phyloP scores from a whole-genome alignment of 306 rosid genomes.

The Calophaca sinica region DNA sequence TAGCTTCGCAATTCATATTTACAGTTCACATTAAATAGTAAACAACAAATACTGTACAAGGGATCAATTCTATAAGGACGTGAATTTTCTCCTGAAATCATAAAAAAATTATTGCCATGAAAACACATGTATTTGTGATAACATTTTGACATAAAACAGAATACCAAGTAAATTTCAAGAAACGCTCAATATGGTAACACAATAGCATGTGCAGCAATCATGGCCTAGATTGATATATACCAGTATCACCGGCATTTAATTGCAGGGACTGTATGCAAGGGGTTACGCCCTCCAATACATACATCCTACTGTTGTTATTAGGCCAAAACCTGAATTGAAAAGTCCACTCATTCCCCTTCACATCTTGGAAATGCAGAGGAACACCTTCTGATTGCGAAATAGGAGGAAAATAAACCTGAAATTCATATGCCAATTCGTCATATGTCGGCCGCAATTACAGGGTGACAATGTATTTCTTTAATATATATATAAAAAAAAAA shows the following conservation, averaged over 20 bases:
- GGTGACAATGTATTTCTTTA: constrained; percentile 24
- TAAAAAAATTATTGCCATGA: neutral
- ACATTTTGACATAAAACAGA: constrained; percentile 20
- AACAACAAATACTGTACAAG: constrained; percentile 16
- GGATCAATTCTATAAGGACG: neutral
- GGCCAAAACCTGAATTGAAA: constrained; percentile 99
- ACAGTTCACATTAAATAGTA: constrained; percentile 5
- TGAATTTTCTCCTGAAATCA: neutral
- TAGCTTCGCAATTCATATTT: neutral
- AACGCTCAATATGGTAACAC: neutral
- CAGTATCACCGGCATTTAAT: constrained; percentile 89
- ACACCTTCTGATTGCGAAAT: constrained; percentile 92
- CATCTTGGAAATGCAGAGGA: constrained; percentile 82
- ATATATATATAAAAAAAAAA: too few relatives aligned
- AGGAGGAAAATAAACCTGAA: constrained; percentile 89
- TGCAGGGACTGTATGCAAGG: constrained; percentile 94
- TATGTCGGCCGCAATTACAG: constrained; percentile 1
- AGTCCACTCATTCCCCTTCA: constrained; percentile 90
- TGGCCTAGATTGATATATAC: constrained; percentile 58
- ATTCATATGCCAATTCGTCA: constrained; percentile 39
- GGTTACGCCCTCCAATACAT: constrained; percentile 95
- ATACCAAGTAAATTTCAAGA: neutral
- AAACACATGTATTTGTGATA: constrained; percentile 5
- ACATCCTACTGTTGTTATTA: constrained; percentile 98
- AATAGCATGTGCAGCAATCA: constrained; percentile 23